Base-by-base conservation (phyloP, 2,329 filamentous ascomycete genomes). In the Paecilomyces variotii region DNA sequence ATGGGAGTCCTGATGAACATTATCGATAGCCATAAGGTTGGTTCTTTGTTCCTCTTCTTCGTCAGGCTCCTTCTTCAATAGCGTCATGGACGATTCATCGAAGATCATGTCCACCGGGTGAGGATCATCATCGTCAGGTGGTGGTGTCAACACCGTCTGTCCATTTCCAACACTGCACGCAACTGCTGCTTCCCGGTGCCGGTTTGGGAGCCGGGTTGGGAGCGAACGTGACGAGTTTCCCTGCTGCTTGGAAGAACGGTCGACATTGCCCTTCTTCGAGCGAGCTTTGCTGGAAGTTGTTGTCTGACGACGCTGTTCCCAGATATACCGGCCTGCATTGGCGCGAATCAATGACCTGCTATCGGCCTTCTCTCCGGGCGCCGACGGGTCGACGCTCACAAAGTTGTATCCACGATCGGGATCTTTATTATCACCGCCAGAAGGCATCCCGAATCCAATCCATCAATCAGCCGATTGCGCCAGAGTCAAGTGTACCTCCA, bases 321-420 rank as follows among this genome's bases (percentile, higher is more conserved):
- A 68, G 50, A 65, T 65, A 56, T 64, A 66, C 27, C 65, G 65
- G 28, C 65, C 65, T 39, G 66, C 66, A 56, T 68, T 68, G 7
- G 66, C 66, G 24, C 66, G 65, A 26, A 68, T 65, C 25, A 68
- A 57, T 14, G 64, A 60, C 49, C 65, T 64, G 34, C 60, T 61
- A 11, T 57, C 56, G 7, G 58, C 54, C n/a, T 55, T 60, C 19
- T 61, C 60, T 28, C 55, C 53, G 27, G 30, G 55, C 11, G 57
- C 57, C 12, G 60, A 61, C 19, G 60, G 60, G 52, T 61, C 60
- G 55, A 61, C 60, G 19, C 55, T 54, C 24, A 61, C 59, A 50
- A 61, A 61, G 26, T 61, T 61, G 50, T 60, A 60, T 2, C 57
- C 57, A 45, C 39, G 39, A 9, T 45, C 39, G 39, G 39, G 39